Conservation (phyloP, 2,329 filamentous ascomycete genomes). For the Cadophora sp. region DNA sequence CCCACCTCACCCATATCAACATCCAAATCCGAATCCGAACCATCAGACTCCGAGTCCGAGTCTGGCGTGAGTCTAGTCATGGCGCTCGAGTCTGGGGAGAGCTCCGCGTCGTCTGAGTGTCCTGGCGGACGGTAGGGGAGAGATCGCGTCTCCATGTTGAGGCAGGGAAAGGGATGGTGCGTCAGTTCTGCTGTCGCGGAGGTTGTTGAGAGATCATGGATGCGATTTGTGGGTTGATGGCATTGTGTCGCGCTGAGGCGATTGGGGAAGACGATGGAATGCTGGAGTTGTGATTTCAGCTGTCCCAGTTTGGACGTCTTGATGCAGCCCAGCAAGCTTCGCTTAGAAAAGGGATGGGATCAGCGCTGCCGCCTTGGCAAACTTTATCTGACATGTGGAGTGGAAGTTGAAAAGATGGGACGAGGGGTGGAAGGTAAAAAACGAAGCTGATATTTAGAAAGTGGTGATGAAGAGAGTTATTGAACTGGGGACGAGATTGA, state of each 20-base stretch:
- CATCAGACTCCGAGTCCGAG: conserved; percentile 39
- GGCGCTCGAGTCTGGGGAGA: conserved; percentile 38
- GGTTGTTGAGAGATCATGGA: not conserved
- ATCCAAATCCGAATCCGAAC: conserved; percentile 39
- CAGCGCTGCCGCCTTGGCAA: conserved; percentile 22
- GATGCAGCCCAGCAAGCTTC: conserved; percentile 12
- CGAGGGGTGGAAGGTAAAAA: not conserved
- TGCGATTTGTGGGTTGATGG: not conserved
- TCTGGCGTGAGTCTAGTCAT: conserved; percentile 40
- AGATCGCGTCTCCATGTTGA: conserved; percentile 26
- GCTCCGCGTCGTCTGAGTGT: conserved; percentile 26
- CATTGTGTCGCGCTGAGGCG: conserved; percentile 7
- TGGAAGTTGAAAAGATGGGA: not conserved
- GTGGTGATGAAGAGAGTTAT: too few species aligned
- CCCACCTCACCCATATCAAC: conserved; percentile 30
- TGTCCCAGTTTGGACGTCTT: not conserved
- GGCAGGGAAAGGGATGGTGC: not conserved
- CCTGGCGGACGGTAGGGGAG: conserved; percentile 17
- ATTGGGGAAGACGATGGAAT: not conserved
- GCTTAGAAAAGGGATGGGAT: conserved; percentile 12
- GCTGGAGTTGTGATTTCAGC: not conserved
- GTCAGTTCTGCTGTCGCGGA: not conserved
- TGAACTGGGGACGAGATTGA: too few species aligned
- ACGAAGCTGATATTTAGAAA: not conserved
- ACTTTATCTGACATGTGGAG: not conserved